Conservation (phyloP, 1,284 basidiomycete genomes). For the Heterobasidion annosum region DNA sequence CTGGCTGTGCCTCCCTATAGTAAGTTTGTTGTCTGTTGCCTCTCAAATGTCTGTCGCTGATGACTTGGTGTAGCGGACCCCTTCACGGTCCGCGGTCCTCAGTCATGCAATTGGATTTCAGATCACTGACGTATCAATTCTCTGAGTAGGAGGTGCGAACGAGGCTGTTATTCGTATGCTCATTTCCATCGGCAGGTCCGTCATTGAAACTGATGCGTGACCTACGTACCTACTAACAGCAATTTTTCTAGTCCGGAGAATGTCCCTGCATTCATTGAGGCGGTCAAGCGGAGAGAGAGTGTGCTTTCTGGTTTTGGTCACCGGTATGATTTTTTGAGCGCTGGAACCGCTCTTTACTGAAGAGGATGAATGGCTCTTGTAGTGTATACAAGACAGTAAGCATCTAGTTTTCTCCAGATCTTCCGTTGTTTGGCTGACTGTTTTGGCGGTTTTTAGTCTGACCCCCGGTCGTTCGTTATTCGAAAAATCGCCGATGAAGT, state of each 20-base stretch:
- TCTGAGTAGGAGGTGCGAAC: constrained; percentile 61
- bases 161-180: constrained; percentile 89
- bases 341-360: background rate
- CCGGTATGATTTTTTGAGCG: constrained; percentile 33
- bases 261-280: constrained; percentile 76
- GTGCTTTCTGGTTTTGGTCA: constrained; percentile 84
- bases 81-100: constrained; percentile 44
- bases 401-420: background rate
- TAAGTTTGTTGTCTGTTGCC: constrained; percentile 27
- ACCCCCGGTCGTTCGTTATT: constrained; percentile 83
- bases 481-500: constrained; percentile 84
- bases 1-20: constrained; percentile 80
- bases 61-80: constrained; percentile 49
- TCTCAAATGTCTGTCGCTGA: background rate
- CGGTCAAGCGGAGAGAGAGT: constrained; percentile 79
- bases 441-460: constrained; percentile 39
- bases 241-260: constrained; percentile 53
- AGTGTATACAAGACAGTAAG: constrained; percentile 76
- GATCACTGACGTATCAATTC: background rate
- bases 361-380: constrained; percentile 1
- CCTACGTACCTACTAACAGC: background rate
- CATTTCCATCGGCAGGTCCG: constrained; percentile 73
- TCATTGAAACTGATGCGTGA: constrained; percentile 1
- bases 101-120: background rate
- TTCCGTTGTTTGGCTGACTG: no score